Conservation (phyloP, 2,329 filamentous ascomycete species). For the Colletotrichum aenigma region DNA sequence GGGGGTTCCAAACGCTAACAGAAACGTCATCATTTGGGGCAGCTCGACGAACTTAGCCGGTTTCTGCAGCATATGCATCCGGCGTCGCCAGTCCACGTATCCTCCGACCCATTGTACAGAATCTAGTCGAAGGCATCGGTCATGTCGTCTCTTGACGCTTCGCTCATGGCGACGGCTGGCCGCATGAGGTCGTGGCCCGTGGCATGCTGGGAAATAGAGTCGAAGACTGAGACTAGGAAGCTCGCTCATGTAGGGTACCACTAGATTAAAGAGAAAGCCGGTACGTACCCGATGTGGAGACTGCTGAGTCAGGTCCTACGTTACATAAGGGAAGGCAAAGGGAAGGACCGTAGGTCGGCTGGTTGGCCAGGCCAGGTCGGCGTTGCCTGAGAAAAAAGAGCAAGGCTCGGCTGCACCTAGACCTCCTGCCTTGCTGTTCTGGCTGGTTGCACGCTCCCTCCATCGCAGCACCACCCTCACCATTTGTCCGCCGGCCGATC, state of each 20-base stretch:
- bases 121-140: background rate
- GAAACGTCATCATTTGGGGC: background rate
- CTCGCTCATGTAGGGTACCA: background rate
- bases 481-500: background rate
- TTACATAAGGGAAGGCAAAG: background rate
- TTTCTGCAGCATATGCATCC: background rate
- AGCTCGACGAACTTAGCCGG: background rate
- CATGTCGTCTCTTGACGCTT: background rate
- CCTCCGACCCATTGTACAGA: background rate
- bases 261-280: background rate
- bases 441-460: slow-evolving; percentile 4
- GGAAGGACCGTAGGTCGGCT: background rate
- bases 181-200: background rate
- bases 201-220: background rate
- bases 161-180: background rate
- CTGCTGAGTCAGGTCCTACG: background rate
- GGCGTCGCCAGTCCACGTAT: background rate
- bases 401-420: slow-evolving; percentile 10
- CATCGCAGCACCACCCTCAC: slow-evolving; percentile 3
- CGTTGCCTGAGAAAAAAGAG: slow-evolving; percentile 10
- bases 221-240: background rate
- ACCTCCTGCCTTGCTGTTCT: slow-evolving; percentile 6
- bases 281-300: background rate
- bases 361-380: background rate
- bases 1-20: background rate